A percentile compares a stretch with the other conserved stretches of the same genome.
Conservation (phyloP, 1,139 yeast genomes). For the Saccharomycopsis hybrid region DNA sequence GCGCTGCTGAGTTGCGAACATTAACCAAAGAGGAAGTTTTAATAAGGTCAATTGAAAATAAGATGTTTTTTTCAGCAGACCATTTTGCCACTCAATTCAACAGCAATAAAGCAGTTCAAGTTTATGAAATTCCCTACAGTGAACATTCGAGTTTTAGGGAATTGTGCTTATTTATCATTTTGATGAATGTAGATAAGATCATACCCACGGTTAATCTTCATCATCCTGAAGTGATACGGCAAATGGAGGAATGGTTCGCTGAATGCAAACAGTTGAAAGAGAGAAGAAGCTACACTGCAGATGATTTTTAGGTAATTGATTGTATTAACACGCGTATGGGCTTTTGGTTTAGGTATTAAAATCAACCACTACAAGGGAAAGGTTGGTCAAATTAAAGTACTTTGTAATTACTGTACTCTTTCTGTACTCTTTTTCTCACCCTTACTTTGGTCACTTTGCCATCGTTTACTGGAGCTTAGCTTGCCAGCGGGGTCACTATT, state of each 20-base stretch:
- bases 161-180: conserved; percentile 54
- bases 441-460: no score
- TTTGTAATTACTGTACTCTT: no score
- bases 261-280: conserved; percentile 16
- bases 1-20: conserved; percentile 11
- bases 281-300: background rate
- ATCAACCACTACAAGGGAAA: no score
- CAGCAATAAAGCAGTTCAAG: conserved; percentile 31
- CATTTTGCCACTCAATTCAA: conserved; percentile 31
- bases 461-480: no score
- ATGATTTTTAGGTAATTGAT: background rate
- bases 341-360: background rate
- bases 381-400: no score
- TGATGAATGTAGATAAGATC: conserved; percentile 43
- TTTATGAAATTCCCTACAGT: conserved; percentile 74
- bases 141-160: conserved; percentile 92
- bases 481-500: no score
- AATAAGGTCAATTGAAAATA: conserved; percentile 13
- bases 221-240: conserved; percentile 31
- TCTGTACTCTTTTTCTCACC: no score
- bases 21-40: conserved; percentile 23
- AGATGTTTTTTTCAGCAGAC: conserved; percentile 23
- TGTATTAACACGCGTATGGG: background rate
- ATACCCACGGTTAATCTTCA: conserved; percentile 76
- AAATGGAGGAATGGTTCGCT: conserved; percentile 39